These are phyloP conservation scores for Yamadazyma dushanensis DNA, from an alignment of 1,139 yeast species.

Conservation along the genomic window DNA sequence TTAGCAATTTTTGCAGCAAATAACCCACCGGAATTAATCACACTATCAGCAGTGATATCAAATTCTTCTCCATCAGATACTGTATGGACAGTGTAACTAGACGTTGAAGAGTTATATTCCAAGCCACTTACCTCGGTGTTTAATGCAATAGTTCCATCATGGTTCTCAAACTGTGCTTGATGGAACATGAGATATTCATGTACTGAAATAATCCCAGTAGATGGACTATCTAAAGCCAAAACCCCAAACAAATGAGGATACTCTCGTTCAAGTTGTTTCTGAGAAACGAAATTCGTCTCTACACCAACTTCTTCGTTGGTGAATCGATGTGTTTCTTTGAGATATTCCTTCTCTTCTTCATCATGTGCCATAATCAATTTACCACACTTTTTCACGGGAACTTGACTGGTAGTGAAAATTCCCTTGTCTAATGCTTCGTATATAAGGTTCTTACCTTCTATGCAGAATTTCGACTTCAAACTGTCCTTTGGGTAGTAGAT, in stretches of 20 bases:
- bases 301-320: slow-evolving; percentile 52
- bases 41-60: slow-evolving; percentile 52
- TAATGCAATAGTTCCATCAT: slow-evolving; percentile 65
- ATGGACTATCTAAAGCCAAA: slow-evolving; percentile 70
- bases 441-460: slow-evolving; percentile 69
- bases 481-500: slow-evolving; percentile 72
- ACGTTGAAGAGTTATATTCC: slow-evolving; percentile 19
- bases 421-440: slow-evolving; percentile 50
- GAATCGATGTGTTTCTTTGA: slow-evolving; percentile 52
- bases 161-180: slow-evolving; percentile 50
- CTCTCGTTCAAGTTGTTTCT: slow-evolving; percentile 37
- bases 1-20: slow-evolving; percentile 71
- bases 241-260: slow-evolving; percentile 72
- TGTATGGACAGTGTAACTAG: slow-evolving; percentile 26
- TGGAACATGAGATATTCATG: slow-evolving; percentile 69
- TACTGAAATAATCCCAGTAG: slow-evolving; percentile 83
- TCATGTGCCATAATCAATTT: slow-evolving; percentile 88
- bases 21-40: slow-evolving; percentile 79
- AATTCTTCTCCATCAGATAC: slow-evolving; percentile 42
- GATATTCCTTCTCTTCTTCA: slow-evolving; percentile 58
- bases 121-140: slow-evolving; percentile 58
- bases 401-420: slow-evolving; percentile 33
- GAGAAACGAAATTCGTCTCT: slow-evolving; percentile 57
- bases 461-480: slow-evolving; percentile 67
- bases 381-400: slow-evolving; percentile 66